A percentile compares a stretch with the other conserved stretches of the same genome.
Evolutionary conservation across 225 moss, liverwort and hornwort genomes (phyloP).

Genomic region (Thuidium tamariscinum): DNA sequence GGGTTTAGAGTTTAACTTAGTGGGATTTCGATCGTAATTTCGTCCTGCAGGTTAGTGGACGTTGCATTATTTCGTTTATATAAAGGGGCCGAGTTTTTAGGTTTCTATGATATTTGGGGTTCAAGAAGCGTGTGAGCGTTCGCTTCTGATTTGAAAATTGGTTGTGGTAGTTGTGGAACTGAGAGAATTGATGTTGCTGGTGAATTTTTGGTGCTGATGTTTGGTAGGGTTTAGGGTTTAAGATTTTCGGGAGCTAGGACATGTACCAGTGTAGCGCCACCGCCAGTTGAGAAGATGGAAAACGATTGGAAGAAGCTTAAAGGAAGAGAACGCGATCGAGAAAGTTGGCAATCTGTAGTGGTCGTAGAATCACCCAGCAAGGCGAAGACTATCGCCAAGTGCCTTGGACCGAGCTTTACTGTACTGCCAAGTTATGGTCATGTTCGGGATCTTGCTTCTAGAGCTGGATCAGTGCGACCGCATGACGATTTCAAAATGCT

Average conservation of each 20-base stretch:
- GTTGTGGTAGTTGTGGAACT: background rate
- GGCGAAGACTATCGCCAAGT: constrained; percentile 83
- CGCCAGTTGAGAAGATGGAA: background rate
- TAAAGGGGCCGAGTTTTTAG: background rate
- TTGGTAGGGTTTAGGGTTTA: constrained; percentile 22
- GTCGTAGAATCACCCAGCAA: constrained; percentile 88
- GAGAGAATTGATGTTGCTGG: background rate
- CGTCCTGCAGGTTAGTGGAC: constrained; percentile 7
- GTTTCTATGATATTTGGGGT: background rate
- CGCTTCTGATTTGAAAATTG: background rate
- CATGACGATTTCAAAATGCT: constrained; percentile 78
- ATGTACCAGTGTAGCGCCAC: background rate
- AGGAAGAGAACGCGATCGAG: background rate
- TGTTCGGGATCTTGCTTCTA: constrained; percentile 84
- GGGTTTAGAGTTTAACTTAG: background rate
- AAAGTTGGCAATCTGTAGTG: constrained; percentile 38
- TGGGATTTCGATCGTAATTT: background rate
- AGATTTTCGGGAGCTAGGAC: constrained; percentile 7
- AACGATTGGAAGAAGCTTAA: background rate
- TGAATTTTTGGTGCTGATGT: background rate
- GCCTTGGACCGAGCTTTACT: constrained; percentile 55
- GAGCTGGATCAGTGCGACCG: constrained; percentile 87
- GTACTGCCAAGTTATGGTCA: constrained; percentile 88
- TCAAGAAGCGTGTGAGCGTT: background rate
- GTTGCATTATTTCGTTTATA: background rate